A percentile compares a stretch with the other conserved stretches of the same genome.
These are phyloP conservation scores for Emmonsia crescens DNA, from an alignment of 2,329 filamentous ascomycete species.

Conservation along the genomic window DNA sequence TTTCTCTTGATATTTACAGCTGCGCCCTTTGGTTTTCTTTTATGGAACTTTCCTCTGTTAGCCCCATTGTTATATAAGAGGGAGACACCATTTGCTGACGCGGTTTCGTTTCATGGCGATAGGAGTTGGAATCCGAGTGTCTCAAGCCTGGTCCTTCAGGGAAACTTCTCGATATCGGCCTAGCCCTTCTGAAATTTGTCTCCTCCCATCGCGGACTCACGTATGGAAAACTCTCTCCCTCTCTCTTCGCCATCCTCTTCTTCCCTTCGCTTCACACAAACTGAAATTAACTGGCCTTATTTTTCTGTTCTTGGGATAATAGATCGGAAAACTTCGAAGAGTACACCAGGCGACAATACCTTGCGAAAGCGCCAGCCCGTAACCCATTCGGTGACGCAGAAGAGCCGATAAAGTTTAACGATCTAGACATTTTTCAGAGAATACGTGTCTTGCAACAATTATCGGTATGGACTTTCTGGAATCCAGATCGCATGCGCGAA, in stretches of 20 bases:
- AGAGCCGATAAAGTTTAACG: slow-evolving; percentile 58
- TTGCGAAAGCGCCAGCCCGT: slow-evolving; percentile 59
- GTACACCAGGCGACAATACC: slow-evolving; percentile 79
- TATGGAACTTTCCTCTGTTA: not conserved
- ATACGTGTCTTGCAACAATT: slow-evolving; percentile 73
- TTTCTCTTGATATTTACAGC: not conserved
- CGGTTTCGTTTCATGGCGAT: slow-evolving; percentile 3
- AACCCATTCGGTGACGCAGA: slow-evolving; percentile 83
- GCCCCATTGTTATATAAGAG: not conserved
- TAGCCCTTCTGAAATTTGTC: slow-evolving; percentile 81
- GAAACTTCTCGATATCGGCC: slow-evolving; percentile 66
- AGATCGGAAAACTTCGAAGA: slow-evolving; percentile 87
- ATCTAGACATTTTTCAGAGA: slow-evolving; percentile 75
- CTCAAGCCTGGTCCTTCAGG: slow-evolving; percentile 63
- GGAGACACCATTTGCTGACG: not conserved
- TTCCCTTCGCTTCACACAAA: not conserved
- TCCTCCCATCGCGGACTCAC: slow-evolving; percentile 88
- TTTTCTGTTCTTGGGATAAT: slow-evolving; percentile 10
- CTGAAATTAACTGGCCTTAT: not conserved
- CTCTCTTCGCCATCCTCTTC: not conserved
- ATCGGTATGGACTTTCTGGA: slow-evolving; percentile 78
- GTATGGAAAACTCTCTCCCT: slow-evolving; percentile 43
- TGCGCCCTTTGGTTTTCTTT: not conserved
- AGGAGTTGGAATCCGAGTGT: slow-evolving; percentile 86
- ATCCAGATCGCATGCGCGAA: slow-evolving; percentile 76